phyloP scores from a whole-genome alignment of 1,139 yeast species.

The Sugiyamaella grinbergsii region DNA sequence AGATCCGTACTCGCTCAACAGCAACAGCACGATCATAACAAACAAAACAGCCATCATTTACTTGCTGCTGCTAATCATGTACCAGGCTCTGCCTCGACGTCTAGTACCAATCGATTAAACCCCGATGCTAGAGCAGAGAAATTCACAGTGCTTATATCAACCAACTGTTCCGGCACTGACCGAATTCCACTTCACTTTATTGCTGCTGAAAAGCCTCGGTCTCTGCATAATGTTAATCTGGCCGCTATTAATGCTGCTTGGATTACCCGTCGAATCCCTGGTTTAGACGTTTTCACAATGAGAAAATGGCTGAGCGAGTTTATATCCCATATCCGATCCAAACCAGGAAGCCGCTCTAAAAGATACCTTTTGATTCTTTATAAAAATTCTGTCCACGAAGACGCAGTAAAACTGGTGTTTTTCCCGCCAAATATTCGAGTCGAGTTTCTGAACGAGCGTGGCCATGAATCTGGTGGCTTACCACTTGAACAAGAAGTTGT shows the following conservation, averaged over 20 bases:
- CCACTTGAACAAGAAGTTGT: constrained; percentile 24
- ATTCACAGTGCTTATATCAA: constrained; percentile 19
- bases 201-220: constrained; percentile 18
- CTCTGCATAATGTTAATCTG: constrained; percentile 20
- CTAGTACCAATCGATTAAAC: not conserved
- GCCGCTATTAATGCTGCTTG: constrained; percentile 19
- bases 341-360: constrained; percentile 6
- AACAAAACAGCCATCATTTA: not conserved
- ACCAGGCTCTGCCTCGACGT: not conserved
- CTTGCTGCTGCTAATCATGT: not conserved
- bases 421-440: constrained; percentile 20
- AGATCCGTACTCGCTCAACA: constrained; percentile 19
- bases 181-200: constrained; percentile 21
- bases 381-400: constrained; percentile 16
- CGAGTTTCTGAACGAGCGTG: constrained; percentile 17
- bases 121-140: constrained; percentile 13
- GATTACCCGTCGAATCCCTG: constrained; percentile 18
- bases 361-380: constrained; percentile 17
- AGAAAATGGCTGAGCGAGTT: constrained; percentile 21
- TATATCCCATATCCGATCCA: constrained; percentile 10
- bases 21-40: constrained; percentile 7
- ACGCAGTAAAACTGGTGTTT: constrained; percentile 20
- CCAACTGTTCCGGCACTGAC: constrained; percentile 20
- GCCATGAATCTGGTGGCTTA: constrained; percentile 18
- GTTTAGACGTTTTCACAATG: constrained; percentile 20